phyloP scores from a whole-genome alignment of 176 grass and related monocot species.

The bread wheat (Triticum aestivum) region DNA sequence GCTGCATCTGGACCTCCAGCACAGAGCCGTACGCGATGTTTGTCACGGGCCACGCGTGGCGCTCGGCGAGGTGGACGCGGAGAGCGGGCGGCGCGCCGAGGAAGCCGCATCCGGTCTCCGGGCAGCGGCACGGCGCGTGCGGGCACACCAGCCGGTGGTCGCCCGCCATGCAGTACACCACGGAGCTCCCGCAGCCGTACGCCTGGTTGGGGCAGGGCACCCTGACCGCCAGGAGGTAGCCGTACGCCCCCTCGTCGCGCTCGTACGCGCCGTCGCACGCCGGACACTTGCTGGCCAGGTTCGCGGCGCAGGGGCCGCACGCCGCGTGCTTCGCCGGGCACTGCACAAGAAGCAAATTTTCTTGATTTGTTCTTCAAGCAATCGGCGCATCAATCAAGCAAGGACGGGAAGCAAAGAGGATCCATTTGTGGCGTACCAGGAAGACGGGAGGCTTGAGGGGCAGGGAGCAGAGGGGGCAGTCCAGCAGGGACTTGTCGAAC shows the following conservation, averaged over 20 bases:
- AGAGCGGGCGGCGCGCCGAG: no score
- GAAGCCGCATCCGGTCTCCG: not conserved
- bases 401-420: no score
- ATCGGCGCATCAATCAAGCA: no score
- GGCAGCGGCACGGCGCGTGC: not conserved
- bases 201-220: conserved; percentile 25
- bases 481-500: not conserved
- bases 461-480: not conserved
- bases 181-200: not conserved
- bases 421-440: not conserved
- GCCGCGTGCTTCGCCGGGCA: not conserved
- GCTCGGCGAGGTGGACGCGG: no score
- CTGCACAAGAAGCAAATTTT: not conserved
- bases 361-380: no score
- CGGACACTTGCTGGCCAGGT: not conserved
- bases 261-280: not conserved
- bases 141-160: not conserved
- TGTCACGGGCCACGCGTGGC: no score
- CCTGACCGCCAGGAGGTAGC: not conserved
- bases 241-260: not conserved
- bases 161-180: not conserved
- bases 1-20: not conserved
- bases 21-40: not conserved
- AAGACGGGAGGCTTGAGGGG: conserved; percentile 1
- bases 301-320: not conserved